A percentile compares a stretch with the other conserved stretches of the same genome.
These are phyloP conservation scores for Ministeria vibrans DNA, from an alignment of 78 protist species.

Conservation along the genomic window DNA sequence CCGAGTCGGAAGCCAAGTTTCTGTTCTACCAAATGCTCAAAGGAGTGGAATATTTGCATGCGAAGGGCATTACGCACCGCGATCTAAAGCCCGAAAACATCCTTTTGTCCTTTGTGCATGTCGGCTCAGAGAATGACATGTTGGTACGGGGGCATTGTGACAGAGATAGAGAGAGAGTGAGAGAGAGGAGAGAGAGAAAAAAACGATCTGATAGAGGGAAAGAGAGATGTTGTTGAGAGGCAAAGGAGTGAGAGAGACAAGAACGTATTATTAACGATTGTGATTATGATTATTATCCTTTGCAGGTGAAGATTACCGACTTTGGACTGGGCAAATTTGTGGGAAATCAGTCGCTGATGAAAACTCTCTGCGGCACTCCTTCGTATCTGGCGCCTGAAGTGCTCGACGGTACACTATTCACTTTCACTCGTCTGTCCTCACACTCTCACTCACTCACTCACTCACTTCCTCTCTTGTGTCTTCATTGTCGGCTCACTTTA, in stretches of 20 bases:
- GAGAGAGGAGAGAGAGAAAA: too few relatives aligned
- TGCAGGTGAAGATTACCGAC: slow-evolving; percentile 23
- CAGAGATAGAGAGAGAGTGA: neutral
- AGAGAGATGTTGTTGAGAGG: too few relatives aligned
- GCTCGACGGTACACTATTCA: neutral
- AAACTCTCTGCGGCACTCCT: slow-evolving; percentile 38
- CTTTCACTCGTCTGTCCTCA: neutral
- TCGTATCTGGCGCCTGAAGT: slow-evolving; percentile 37
- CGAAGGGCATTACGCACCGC: slow-evolving; percentile 28
- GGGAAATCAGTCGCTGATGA: neutral
- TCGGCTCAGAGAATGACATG: neutral
- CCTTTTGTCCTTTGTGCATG: neutral
- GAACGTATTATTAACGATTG: too few relatives aligned
- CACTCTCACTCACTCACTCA: neutral
- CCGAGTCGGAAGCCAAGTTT: slow-evolving; percentile 8
- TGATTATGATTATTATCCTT: neutral
- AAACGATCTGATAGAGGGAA: too few relatives aligned
- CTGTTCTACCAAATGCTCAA: neutral
- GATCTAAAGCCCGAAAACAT: slow-evolving; percentile 51
- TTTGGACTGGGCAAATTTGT: slow-evolving; percentile 26
- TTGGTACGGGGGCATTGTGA: neutral
- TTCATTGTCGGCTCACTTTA: neutral
- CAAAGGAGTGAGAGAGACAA: too few relatives aligned
- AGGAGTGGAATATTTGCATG: slow-evolving; percentile 25
- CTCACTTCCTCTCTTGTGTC: neutral